Evolutionary conservation across 2,329 filamentous ascomycete genomes (phyloP).

Genomic region (Scopulariopsis brevicaulis): DNA sequence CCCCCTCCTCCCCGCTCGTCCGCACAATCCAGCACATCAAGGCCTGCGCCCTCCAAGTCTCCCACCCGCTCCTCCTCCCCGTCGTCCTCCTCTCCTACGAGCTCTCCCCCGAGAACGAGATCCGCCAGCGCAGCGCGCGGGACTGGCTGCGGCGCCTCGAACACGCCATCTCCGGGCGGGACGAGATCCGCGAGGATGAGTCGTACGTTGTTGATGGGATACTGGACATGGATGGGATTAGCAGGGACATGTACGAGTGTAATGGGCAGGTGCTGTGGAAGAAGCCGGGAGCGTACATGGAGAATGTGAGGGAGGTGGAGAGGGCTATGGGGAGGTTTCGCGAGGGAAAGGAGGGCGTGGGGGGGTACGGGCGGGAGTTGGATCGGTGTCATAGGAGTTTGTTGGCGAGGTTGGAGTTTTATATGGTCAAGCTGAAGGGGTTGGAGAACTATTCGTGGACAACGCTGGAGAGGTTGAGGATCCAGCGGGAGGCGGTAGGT

Average conservation of each 20-base stretch:
- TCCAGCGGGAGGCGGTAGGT: conserved; percentile 49
- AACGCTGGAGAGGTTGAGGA: conserved; percentile 47
- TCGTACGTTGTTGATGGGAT: conserved; percentile 37
- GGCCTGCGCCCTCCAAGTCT: conserved; percentile 34
- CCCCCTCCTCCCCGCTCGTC: conserved; percentile 41
- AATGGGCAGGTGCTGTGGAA: conserved; percentile 53
- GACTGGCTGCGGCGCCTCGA: conserved; percentile 51
- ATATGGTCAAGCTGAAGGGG: conserved; percentile 47
- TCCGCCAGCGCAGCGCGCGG: conserved; percentile 50
- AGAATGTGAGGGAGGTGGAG: conserved; percentile 37
- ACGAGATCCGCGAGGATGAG: conserved; percentile 45
- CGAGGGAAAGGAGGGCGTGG: conserved; percentile 4
- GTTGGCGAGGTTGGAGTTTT: conserved; percentile 44
- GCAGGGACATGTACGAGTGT: conserved; percentile 51
- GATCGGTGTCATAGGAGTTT: conserved; percentile 40
- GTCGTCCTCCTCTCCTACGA: conserved; percentile 47
- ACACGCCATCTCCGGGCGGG: conserved; percentile 48
- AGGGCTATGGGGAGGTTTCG: conserved; percentile 33
- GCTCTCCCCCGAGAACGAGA: conserved; percentile 41
- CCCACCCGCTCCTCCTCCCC: conserved; percentile 48
- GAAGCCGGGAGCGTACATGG: conserved; percentile 47
- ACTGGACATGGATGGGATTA: conserved; percentile 48
- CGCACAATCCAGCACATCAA: conserved; percentile 36
- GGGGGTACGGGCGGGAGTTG: conserved; percentile 14
- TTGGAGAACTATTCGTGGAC: conserved; percentile 53